Evolutionary conservation across 2,329 filamentous ascomycete species (phyloP).

Genomic region (Nakataea oryzae): DNA sequence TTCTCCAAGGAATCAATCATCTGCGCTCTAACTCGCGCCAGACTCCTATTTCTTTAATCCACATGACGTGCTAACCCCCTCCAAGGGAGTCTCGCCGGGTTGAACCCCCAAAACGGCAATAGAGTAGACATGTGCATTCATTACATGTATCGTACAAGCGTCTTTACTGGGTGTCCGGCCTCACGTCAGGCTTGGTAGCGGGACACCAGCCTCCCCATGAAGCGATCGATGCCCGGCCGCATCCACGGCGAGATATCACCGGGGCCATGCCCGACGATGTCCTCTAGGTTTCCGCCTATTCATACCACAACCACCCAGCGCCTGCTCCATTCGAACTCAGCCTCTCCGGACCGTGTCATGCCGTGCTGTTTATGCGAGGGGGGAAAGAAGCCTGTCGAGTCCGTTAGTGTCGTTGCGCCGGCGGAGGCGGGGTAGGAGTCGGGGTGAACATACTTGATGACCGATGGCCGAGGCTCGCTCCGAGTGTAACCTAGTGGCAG

Average conservation of each 20-base stretch:
- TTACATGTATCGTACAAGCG: not conserved
- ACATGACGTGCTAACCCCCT: too few relatives aligned
- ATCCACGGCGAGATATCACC: not conserved
- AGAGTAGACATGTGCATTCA: not conserved
- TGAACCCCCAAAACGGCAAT: not conserved
- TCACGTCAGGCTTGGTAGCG: not conserved
- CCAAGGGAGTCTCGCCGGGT: not conserved
- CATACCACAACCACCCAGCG: not conserved
- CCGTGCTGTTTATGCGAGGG: conserved; percentile 40
- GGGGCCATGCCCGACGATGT: too few relatives aligned
- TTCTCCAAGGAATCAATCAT: not conserved
- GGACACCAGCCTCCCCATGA: too few relatives aligned
- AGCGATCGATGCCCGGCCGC: not conserved
- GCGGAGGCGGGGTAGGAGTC: not conserved
- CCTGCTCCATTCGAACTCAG: not conserved
- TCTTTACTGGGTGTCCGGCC: not conserved
- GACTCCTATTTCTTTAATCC: not conserved
- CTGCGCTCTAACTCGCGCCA: not conserved
- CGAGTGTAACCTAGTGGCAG: conserved; percentile 67
- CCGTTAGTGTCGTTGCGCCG: conserved; percentile 5
- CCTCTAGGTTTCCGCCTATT: not conserved
- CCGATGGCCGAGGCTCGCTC: conserved; percentile 79
- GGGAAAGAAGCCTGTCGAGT: conserved; percentile 45
- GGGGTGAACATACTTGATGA: conserved; percentile 38
- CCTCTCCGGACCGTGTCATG: not conserved